Evolutionary conservation across 2,329 filamentous ascomycete species (phyloP).

Genomic region (Leptographium radiaticola): DNA sequence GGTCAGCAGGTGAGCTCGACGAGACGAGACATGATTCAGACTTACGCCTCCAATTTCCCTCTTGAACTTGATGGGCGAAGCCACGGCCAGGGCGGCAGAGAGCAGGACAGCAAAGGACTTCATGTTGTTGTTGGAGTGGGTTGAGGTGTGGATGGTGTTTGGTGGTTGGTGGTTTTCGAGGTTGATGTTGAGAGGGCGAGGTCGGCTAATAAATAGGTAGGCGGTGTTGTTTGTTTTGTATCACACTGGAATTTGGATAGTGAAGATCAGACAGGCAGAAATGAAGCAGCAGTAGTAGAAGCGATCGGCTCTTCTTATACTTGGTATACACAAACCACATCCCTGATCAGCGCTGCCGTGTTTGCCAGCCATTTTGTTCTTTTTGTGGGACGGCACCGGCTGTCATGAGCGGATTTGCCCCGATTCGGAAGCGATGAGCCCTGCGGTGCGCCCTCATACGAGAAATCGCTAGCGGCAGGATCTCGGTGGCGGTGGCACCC

Average conservation of each 20-base stretch:
- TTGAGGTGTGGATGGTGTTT: background rate
- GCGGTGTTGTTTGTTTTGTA: background rate
- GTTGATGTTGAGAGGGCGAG: too few species aligned
- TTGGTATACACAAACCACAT: background rate
- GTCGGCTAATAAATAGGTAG: too few species aligned
- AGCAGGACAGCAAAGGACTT: constrained; percentile 8
- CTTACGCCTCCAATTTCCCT: constrained; percentile 34
- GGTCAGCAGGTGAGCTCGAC: background rate
- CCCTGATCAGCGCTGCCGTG: background rate
- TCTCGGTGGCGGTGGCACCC: background rate
- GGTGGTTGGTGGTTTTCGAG: background rate
- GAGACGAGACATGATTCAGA: constrained; percentile 6
- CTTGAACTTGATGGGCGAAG: constrained; percentile 27
- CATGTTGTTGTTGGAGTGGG: constrained; percentile 5
- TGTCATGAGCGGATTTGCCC: background rate
- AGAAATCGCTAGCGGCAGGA: background rate
- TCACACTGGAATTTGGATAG: too few species aligned
- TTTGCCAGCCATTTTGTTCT: background rate
- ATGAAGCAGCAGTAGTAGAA: background rate
- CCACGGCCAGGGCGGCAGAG: constrained; percentile 5
- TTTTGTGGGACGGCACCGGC: background rate
- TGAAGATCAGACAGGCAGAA: background rate
- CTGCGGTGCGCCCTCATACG: background rate
- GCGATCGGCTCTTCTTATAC: background rate
- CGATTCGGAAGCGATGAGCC: background rate